phyloP scores from a whole-genome alignment of 768 basidiomycete genomes.

The Trametes cinnabarina region DNA sequence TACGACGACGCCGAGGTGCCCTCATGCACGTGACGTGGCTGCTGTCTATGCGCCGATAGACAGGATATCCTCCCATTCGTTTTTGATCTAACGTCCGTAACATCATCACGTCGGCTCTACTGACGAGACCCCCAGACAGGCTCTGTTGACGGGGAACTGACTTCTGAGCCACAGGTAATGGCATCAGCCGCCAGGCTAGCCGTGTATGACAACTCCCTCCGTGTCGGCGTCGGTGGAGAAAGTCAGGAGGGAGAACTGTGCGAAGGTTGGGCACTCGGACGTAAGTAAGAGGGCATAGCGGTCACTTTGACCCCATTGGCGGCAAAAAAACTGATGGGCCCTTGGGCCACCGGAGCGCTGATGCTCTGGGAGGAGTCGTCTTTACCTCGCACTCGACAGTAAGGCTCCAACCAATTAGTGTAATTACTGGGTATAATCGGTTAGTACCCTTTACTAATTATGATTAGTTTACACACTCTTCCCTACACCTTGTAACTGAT shows the following conservation, averaged over 20 bases:
- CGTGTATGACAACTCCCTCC: background rate
- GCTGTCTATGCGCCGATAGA: background rate
- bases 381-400: too few relatives aligned
- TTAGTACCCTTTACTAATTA: too few relatives aligned
- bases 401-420: too few relatives aligned
- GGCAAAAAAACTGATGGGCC: background rate
- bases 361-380: too few relatives aligned
- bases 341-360: too few relatives aligned
- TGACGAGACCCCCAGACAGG: background rate
- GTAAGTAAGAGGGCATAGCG: background rate
- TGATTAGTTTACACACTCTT: too few relatives aligned
- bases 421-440: too few relatives aligned
- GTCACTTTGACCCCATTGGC: background rate
- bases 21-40: background rate
- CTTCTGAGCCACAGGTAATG: background rate
- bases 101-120: background rate
- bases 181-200: background rate
- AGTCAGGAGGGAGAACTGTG: background rate
- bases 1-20: background rate
- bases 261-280: conserved; percentile 2
- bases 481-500: too few relatives aligned
- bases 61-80: background rate
- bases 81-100: background rate
- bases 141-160: background rate
- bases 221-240: conserved; percentile 1